Evolutionary conservation across 2,329 filamentous ascomycete genomes (phyloP), one percentile per base, ranked within the genome.

Genomic region (Cladosporium sp.): DNA sequence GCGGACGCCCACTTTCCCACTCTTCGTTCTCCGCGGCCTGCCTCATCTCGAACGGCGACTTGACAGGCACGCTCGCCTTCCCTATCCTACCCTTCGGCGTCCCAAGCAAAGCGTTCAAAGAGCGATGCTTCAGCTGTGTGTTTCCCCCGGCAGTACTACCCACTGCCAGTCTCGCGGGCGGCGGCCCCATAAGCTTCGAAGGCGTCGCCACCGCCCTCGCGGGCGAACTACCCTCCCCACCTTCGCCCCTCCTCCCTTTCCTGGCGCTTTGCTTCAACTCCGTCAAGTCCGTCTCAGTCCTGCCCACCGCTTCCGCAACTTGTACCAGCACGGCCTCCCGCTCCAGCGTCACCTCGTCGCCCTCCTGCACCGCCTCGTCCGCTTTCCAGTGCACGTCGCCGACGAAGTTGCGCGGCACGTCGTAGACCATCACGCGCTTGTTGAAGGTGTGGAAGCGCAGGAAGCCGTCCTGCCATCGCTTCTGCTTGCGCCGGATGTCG

Each of bases 401-500:
- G 28, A 96, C 79, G 59, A 85, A 89, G 66, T 91, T 89, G 0
- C 87, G 83, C 2, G 81, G 75, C 43, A 88, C 83, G 67, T 95
- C 90, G 62, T 93, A 92, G 6, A 95, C 87, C 88, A 96, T 95
- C 55, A 93, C 76, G 4, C 89, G 83, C 65, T 84, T 88, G 73
- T 96, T 96, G 79, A 95, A 95, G 0, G 87, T 86, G 66, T 96
- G 91, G 59, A 86, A 95, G 58, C 86, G 87, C 56, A 96, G 80
- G 48, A 83, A 83, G 34, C 92, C 91, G 84, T 96, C 91, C 64
- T 95, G 89, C 91, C 91, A 96, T 56, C 88, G 78, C 68, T 96
- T 96, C 61, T 89, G 84, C 72, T 96, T 96, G 52, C 88, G 83
- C 48, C 84, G 83, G 40, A 95, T 69, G 66, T 96, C 91, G 66